A percentile compares a stretch with the other conserved stretches of the same genome.
Evolutionary conservation across 441 rosid species (phyloP).

Genomic region (Gossypium trilobum): DNA sequence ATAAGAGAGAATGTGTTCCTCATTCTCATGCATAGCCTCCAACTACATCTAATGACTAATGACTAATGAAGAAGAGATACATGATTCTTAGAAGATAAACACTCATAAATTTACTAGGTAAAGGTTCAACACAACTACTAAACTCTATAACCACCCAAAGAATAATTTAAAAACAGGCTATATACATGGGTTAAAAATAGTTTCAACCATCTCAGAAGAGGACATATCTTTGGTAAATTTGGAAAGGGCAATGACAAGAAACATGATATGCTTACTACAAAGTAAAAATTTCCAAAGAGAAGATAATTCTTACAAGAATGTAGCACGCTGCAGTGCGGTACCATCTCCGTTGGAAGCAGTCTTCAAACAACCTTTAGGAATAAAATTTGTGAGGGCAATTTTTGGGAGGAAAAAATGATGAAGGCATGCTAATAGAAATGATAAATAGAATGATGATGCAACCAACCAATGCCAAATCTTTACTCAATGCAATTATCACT

Average conservation of each 20-base stretch:
- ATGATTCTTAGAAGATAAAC: not conserved
- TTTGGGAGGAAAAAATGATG: not conserved
- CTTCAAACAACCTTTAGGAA: conserved; percentile 76
- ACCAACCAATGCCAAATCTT: not conserved
- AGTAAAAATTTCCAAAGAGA: conserved; percentile 11
- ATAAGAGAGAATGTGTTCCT: not conserved
- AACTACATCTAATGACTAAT: not conserved
- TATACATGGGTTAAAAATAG: not conserved
- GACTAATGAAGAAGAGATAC: not conserved
- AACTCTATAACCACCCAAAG: not conserved
- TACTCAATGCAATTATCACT: not conserved
- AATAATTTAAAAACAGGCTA: not conserved
- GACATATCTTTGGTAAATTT: not conserved
- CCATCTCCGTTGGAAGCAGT: conserved; percentile 97
- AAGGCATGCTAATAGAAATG: not conserved
- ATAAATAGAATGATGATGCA: not conserved
- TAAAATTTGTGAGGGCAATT: conserved; percentile 14
- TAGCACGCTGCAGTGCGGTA: conserved; percentile 97
- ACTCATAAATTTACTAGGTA: not conserved
- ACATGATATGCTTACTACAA: not conserved
- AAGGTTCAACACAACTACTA: not conserved
- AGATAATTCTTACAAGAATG: conserved; percentile 66
- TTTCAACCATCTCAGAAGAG: not conserved
- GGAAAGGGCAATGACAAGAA: not conserved
- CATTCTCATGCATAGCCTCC: conserved; percentile 3